These are phyloP conservation scores for Diplotaxis tenuifolia DNA, from an alignment of 345 rosid genomes.

Conservation along the genomic window DNA sequence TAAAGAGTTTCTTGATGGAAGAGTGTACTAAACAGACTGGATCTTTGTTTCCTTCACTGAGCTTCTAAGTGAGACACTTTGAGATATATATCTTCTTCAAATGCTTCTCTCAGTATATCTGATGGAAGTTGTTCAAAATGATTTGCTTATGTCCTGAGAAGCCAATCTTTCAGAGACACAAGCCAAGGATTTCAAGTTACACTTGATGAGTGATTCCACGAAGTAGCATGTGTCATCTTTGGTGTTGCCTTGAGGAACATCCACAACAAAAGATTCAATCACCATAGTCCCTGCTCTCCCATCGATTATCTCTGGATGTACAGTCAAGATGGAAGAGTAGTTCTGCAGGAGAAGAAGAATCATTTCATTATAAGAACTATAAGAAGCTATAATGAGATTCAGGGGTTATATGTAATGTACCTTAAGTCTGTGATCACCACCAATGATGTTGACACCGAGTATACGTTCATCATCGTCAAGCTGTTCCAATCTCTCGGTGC, in stretches of 20 bases:
- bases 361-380: background rate
- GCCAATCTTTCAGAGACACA: constrained; percentile 93
- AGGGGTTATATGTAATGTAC: constrained; percentile 40
- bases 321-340: constrained; percentile 76
- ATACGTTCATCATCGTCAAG: too few species aligned
- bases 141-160: constrained; percentile 35
- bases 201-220: constrained; percentile 72
- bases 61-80: too few species aligned
- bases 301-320: constrained; percentile 81
- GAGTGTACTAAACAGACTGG: too few species aligned
- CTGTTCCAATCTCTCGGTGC: too few species aligned
- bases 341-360: constrained; percentile 73
- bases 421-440: constrained; percentile 92
- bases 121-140: too few species aligned
- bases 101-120: too few species aligned
- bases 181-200: constrained; percentile 88
- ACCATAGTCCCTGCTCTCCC: constrained; percentile 89
- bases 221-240: constrained; percentile 87
- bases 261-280: constrained; percentile 85
- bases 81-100: background rate
- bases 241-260: constrained; percentile 92
- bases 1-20: too few species aligned
- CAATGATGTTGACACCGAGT: too few species aligned
- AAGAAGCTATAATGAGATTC: background rate
- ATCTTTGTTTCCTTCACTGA: background rate